Base-by-base conservation (phyloP, 1,284 basidiomycete genomes). In the Xerocomus cyaneibrunnescens region DNA sequence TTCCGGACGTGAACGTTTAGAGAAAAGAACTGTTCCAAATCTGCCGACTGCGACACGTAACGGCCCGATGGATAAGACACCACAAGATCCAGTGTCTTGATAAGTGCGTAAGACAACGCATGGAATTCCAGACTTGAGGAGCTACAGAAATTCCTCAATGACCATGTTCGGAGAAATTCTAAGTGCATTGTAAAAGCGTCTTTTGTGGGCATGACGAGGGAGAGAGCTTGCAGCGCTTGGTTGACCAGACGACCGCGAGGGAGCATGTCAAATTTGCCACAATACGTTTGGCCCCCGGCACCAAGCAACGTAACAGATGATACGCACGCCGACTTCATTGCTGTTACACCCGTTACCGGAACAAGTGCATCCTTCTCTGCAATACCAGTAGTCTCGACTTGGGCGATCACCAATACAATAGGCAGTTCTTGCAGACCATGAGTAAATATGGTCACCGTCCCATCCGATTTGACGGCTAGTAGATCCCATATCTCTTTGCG, bases 401-500 rank as follows among this genome's bases (percentile, higher is more conserved):
- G 61, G 17, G 58, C 56, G 22, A 54, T 67, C 14, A 53, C 65
- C 40, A 64, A 72, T 44, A 54, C 56, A 23, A 73, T 52, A 21
- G 75, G 75, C 5, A 89, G 61, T 53, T 81, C 76, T 37, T 72
- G 69, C 12, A 77, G 66, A 0, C 83, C 86, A 55, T 87, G 85
- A 0, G 84, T 85, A 22, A 87, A 64, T 6, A 93, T 60, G 1
- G 72, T 67, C 12, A 89, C 64, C 7, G 64, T 65, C 5, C 80
- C 75, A 45, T 81, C 75, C 1, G 78, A 74, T 48, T 77, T 80
- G 30, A 90, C 66, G 16, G 87, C 67, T 7, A 94, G 68, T 7
- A 91, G 74, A 67, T 94, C 93, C 65, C 76, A 77, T 14, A 90
- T 73, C 13, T 73, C 70, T 10, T 71, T 70, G 19, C 91, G 79